A percentile compares a stretch with the other conserved stretches of the same genome.
Evolutionary conservation across 2,329 filamentous ascomycete species (phyloP).

Genomic region (Harringtonia aguacate): DNA sequence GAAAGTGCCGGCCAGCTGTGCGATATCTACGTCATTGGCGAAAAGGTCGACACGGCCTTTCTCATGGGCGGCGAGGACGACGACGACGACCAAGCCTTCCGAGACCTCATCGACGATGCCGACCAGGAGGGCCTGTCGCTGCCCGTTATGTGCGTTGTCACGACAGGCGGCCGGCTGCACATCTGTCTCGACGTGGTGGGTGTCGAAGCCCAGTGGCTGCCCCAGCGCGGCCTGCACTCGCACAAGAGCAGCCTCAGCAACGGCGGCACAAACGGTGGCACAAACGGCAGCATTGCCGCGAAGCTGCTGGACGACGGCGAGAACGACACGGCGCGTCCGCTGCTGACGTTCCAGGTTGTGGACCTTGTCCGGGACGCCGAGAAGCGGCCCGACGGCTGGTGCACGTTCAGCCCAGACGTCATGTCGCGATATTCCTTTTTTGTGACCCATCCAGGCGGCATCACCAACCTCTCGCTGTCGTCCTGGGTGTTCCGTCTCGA

Average conservation of each 20-base stretch:
- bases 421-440: slow-evolving; percentile 54
- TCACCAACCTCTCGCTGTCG: slow-evolving; percentile 48
- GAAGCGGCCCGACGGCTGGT: slow-evolving; percentile 47
- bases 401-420: slow-evolving; percentile 50
- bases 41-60: slow-evolving; percentile 48
- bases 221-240: slow-evolving; percentile 36
- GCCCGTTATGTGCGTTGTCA: slow-evolving; percentile 47
- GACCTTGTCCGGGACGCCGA: slow-evolving; percentile 47
- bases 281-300: no score
- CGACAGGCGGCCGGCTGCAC: slow-evolving; percentile 49
- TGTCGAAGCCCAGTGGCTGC: slow-evolving; percentile 56
- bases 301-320: slow-evolving; percentile 28
- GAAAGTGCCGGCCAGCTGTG: slow-evolving; percentile 43
- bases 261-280: background rate
- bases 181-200: slow-evolving; percentile 52
- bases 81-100: slow-evolving; percentile 31
- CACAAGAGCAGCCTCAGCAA: slow-evolving; percentile 6
- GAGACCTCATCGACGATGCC: slow-evolving; percentile 31
- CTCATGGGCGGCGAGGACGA: slow-evolving; percentile 55
- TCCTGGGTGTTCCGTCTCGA: slow-evolving; percentile 56
- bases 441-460: slow-evolving; percentile 48
- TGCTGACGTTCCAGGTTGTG: slow-evolving; percentile 52
- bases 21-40: slow-evolving; percentile 52
- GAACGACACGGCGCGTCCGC: slow-evolving; percentile 28
- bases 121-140: slow-evolving; percentile 51